Conservation (phyloP, 1,284 basidiomycete genomes). For the Bjerkandera adusta region DNA sequence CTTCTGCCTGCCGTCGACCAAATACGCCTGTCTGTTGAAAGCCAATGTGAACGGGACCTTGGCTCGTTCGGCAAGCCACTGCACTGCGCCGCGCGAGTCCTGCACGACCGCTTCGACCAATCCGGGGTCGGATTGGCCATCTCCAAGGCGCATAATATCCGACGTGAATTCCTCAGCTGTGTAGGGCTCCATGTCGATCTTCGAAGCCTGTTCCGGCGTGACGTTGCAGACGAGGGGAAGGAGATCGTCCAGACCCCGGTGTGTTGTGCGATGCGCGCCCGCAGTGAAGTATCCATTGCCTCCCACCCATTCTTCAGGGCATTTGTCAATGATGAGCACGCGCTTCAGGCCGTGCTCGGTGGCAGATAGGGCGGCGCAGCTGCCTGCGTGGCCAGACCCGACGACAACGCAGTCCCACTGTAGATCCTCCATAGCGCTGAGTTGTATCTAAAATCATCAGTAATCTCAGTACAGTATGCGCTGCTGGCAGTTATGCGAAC, state of each 20-base stretch:
- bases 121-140: slow-evolving; percentile 43
- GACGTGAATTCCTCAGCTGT: slow-evolving; percentile 47
- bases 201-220: slow-evolving; percentile 37
- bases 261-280: slow-evolving; percentile 61
- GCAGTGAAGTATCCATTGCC: slow-evolving; percentile 74
- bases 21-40: slow-evolving; percentile 66
- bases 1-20: slow-evolving; percentile 55
- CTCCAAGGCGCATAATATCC: slow-evolving; percentile 60
- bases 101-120: slow-evolving; percentile 55
- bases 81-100: slow-evolving; percentile 50
- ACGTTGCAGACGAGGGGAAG: slow-evolving; percentile 52
- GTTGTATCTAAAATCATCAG: too few relatives aligned
- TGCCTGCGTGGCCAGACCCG: slow-evolving; percentile 68
- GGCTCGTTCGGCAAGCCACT: slow-evolving; percentile 52
- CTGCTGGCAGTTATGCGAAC: too few relatives aligned
- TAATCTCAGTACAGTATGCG: too few relatives aligned
- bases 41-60: slow-evolving; percentile 56
- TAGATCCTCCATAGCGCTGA: background rate
- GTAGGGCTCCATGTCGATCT: slow-evolving; percentile 60
- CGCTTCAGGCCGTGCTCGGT: slow-evolving; percentile 53
- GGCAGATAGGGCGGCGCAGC: slow-evolving; percentile 61
- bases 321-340: slow-evolving; percentile 66
- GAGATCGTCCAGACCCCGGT: slow-evolving; percentile 55
- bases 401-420: slow-evolving; percentile 54
- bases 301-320: slow-evolving; percentile 59